phyloP scores from a whole-genome alignment of 2,329 filamentous ascomycete genomes.

The Aspergillus thermomutatus region DNA sequence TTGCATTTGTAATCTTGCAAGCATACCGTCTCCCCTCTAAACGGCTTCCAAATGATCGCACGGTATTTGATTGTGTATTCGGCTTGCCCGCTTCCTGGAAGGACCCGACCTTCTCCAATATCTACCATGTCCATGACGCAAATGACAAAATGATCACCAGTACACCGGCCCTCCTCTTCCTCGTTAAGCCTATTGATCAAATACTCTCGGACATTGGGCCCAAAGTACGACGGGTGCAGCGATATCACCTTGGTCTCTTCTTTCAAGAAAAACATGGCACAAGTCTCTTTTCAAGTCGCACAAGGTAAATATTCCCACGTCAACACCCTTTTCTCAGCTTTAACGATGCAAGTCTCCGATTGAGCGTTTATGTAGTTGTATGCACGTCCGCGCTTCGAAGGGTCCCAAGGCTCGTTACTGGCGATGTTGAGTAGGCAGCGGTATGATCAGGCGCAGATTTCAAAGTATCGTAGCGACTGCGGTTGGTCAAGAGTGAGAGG shows the following conservation, averaged over 20 bases:
- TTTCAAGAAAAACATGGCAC: conserved; percentile 93
- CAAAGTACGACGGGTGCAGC: conserved; percentile 95
- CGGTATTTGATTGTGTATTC: conserved; percentile 95
- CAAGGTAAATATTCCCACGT: background rate
- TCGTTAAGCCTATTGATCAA: conserved; percentile 85
- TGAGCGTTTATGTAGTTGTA: background rate
- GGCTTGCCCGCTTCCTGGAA: conserved; percentile 85
- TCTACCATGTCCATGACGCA: conserved; percentile 96
- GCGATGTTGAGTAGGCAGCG: background rate
- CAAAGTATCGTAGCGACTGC: background rate
- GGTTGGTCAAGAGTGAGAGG: background rate
- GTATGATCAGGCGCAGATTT: background rate
- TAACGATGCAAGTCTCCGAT: background rate
- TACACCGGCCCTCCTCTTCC: conserved; percentile 93
- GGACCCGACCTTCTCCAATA: conserved; percentile 87
- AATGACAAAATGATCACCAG: conserved; percentile 95
- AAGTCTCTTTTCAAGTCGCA: background rate
- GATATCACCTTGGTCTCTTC: conserved; percentile 93
- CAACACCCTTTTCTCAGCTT: background rate
- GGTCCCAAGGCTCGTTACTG: background rate
- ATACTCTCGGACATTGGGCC: conserved; percentile 85
- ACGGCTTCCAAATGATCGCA: conserved; percentile 95
- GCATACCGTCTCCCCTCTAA: conserved; percentile 94
- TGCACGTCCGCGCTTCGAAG: background rate
- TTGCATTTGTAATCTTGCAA: conserved; percentile 4